Conservation (phyloP, 805 yeast genomes). For the Nematodospora valgi region DNA sequence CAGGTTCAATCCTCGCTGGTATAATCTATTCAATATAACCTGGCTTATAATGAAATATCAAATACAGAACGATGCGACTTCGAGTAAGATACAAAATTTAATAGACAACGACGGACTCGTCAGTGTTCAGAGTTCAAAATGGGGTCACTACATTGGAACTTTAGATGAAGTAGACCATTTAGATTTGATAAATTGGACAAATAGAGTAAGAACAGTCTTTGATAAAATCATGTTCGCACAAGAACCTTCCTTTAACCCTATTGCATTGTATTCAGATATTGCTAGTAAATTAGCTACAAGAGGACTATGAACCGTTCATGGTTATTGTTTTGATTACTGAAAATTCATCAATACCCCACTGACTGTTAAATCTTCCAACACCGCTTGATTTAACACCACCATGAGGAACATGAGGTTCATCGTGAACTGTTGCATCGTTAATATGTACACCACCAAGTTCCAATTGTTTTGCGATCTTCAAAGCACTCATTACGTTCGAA, state of each 20-base stretch:
- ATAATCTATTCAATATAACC: conserved; percentile 57
- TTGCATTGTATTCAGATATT: conserved; percentile 65
- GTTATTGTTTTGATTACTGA: conserved; percentile 35
- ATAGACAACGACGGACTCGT: conserved; percentile 83
- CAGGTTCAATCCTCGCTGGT: conserved; percentile 57
- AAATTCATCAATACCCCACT: conserved; percentile 45
- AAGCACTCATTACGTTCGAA: conserved; percentile 28
- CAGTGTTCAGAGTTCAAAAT: conserved; percentile 68
- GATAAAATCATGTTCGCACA: conserved; percentile 28
- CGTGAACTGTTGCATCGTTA: conserved; percentile 29
- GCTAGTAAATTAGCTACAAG: conserved; percentile 57
- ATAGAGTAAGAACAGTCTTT: conserved; percentile 39
- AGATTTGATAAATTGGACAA: conserved; percentile 83
- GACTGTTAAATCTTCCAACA: conserved; percentile 34
- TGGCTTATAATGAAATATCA: conserved; percentile 55
- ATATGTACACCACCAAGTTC: conserved; percentile 42
- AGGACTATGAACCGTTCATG: conserved; percentile 34
- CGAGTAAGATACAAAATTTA: conserved; percentile 16
- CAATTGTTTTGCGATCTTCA: conserved; percentile 28
- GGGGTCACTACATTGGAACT: conserved; percentile 86
- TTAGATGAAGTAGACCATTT: conserved; percentile 77
- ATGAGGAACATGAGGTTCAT: conserved; percentile 39
- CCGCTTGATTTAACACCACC: conserved; percentile 44
- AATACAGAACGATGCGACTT: conserved; percentile 8
- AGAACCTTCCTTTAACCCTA: conserved; percentile 53